These are phyloP conservation scores for Dendrostoma leiphaemia DNA, from an alignment of 2,329 filamentous ascomycete species.

Conservation along the genomic window DNA sequence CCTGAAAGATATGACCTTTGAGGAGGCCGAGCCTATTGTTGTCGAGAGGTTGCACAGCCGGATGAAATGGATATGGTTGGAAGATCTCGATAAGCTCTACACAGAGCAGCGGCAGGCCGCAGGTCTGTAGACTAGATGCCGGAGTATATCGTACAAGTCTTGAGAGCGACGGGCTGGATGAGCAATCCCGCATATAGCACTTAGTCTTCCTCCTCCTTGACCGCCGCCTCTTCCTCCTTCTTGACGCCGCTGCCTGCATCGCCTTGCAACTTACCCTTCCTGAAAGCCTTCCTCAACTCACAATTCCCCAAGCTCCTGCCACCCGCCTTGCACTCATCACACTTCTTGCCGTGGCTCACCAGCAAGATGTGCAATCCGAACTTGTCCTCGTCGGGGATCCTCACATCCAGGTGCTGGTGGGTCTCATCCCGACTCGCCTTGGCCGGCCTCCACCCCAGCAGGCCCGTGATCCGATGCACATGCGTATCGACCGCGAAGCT, in stretches of 20 bases:
- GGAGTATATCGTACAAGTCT: background rate
- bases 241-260: constrained; percentile 17
- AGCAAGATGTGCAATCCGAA: constrained; percentile 49
- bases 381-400: constrained; percentile 46
- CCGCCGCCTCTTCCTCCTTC: constrained; percentile 12
- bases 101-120: constrained; percentile 6
- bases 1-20: constrained; percentile 31
- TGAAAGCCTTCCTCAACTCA: constrained; percentile 39
- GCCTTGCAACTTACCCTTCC: constrained; percentile 24
- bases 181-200: no score
- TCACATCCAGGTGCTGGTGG: constrained; percentile 48
- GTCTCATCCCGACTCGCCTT: constrained; percentile 41
- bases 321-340: constrained; percentile 44
- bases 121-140: background rate
- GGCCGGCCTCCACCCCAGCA: constrained; percentile 47
- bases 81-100: constrained; percentile 29
- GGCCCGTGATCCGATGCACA: constrained; percentile 46
- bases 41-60: constrained; percentile 25
- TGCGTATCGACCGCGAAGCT: constrained; percentile 55
- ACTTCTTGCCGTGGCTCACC: constrained; percentile 45
- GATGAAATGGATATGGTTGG: constrained; percentile 32
- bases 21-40: constrained; percentile 34
- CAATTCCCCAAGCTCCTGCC: constrained; percentile 39
- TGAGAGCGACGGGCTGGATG: no score
- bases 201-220: constrained; percentile 8